Base-by-base conservation (phyloP, 2,329 filamentous ascomycete species). In the Fusarium sp. region DNA sequence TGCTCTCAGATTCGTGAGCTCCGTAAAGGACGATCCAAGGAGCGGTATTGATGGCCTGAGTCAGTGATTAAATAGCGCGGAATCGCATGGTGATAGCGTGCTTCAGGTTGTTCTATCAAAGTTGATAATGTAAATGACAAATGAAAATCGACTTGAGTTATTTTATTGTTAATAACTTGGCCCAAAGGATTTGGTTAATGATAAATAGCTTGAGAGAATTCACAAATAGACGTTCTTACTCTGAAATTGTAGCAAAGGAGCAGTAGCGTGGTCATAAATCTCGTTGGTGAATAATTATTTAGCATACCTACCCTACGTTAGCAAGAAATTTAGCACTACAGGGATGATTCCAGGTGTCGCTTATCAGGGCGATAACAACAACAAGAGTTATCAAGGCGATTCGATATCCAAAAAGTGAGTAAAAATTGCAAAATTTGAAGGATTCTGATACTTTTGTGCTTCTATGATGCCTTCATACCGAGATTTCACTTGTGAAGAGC, bases 231-330 rank as follows among this genome's bases (percentile, higher is more conserved):
- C 6, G 1, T 20, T 1, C 5, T 28, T 6, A 20, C 18, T 28
- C 8, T 22, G 8, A 10, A 5, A 22, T 11, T 14, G 8, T 5
- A 47, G 17, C 15, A 22, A 7, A n/a, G 14, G 2, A 12, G 2
- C 6, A 17, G 2, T 32, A 2, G 1, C 8, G 3, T 51, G 17
- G 10, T 14, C 24, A 6, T 11, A 5, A 24, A 15, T 20, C 0
- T 5, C 11, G 6, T 15, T 14, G 5, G 12, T 26, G 32, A 26
- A 26, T 12, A 53, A 36, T 22, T 2, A 6, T 8, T 12, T 9
- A 3, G n/a, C 22, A 22, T 53, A 53, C 50, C 50, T 53, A 53
- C 50, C 50, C 50, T 53, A 51, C 17, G 4, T 18, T 11, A 3
- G 10, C 8, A 3, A 22, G n/a, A 22, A 22, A n/a, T 17, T 32